Base-by-base conservation (phyloP, 2,329 filamentous ascomycete genomes). In the Aspergillus ochraceoroseus region DNA sequence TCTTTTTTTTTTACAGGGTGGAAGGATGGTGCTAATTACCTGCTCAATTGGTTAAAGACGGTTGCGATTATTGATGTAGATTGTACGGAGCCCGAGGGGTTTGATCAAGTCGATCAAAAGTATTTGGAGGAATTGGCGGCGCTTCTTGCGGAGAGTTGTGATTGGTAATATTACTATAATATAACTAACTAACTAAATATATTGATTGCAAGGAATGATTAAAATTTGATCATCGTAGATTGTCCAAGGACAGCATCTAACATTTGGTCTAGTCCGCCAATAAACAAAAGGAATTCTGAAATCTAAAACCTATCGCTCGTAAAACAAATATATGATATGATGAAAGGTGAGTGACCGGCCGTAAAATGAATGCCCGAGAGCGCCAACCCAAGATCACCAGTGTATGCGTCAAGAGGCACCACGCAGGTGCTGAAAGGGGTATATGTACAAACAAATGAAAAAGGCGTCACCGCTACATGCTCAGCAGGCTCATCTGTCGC, bases 401-500 rank as follows among this genome's bases (percentile, higher is more conserved):
- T 11, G 27, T 36, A 18, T 34, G 36, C 23, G 23, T 14, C 23
- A 38, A 22, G 14, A 15, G 32, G 28, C 11, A 41, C 40, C 23
- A 30, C n/a, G n/a, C n/a, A n/a, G n/a, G n/a, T n/a, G n/a, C n/a
- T n/a, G n/a, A n/a, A n/a, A n/a, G n/a, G n/a, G n/a, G n/a, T n/a
- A n/a, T n/a, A n/a, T n/a, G 8, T 13, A 14, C 7, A 33, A 26
- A 9, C 17, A 32, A 6, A 33, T 9, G 28, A 9, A 9, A 31
- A 13, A 18, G 12, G 13, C 25, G 22, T n/a, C n/a, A 4, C 23
- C 0, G 25, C 51, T 56, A 80, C 72, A 82, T 74, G 43, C 79
- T 81, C 51, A 87, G 62, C 52, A 87, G 67, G 61, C 81, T 85
- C 82, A 87, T 84, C 61, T 87, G 82, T 51, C 82, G 73, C 53